Conservation (phyloP, 2,329 filamentous ascomycete species). For the Myriosclerotinia duriaeana region DNA sequence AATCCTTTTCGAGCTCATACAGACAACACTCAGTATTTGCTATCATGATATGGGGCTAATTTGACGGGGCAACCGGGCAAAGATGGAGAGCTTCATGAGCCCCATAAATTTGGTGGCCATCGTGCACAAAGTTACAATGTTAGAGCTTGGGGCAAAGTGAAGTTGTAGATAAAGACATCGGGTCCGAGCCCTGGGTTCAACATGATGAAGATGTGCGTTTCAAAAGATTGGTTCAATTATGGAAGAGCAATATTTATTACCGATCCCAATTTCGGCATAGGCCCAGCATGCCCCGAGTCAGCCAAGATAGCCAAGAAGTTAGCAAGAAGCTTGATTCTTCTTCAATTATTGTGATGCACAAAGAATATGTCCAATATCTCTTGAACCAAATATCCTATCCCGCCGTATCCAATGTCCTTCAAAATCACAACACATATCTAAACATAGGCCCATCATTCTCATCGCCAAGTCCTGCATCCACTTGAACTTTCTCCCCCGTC, state of each 20-base stretch:
- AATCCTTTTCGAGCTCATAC: not conserved
- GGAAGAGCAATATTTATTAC: not conserved
- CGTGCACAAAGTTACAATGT: not conserved
- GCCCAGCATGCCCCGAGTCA: not conserved
- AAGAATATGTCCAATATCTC: not conserved
- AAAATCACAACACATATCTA: conserved; percentile 32
- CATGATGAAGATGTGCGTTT: not conserved
- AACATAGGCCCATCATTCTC: conserved; percentile 37
- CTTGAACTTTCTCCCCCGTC: not conserved
- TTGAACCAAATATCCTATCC: not conserved
- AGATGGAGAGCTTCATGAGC: not conserved
- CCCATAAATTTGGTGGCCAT: not conserved
- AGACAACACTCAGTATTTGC: not conserved
- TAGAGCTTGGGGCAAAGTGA: not conserved
- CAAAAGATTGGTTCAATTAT: too few species aligned
- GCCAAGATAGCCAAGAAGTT: conserved; percentile 8
- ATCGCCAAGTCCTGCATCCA: conserved; percentile 24
- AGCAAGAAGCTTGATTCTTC: conserved; percentile 8
- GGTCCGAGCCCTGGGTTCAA: too few species aligned
- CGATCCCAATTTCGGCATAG: not conserved
- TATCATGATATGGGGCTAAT: not conserved
- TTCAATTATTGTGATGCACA: not conserved
- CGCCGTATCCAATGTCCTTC: not conserved
- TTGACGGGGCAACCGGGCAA: conserved; percentile 2
- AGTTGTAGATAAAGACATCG: not conserved